Evolutionary conservation across 225 moss, liverwort and hornwort species (phyloP), one percentile per base, ranked within the genome.

Genomic region (Antitrichia curtipendula): DNA sequence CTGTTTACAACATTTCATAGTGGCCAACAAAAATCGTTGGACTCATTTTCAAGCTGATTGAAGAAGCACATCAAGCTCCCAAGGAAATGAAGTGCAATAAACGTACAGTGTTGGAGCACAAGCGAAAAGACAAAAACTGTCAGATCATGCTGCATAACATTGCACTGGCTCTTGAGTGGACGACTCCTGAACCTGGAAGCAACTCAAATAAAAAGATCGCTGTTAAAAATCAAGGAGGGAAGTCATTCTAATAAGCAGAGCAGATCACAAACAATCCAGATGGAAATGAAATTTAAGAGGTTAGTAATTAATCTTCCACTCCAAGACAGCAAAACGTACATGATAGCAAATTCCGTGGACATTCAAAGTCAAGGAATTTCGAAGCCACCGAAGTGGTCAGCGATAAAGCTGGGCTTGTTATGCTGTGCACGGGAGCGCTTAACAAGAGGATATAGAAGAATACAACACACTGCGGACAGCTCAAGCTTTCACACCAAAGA

Each of bases 161-260:
- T 83, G 73, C 75, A 88, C 69, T 88, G 56, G 62, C 86, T 73
- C 64, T 58, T n/a, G 69, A 80, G 60, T 82, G 59, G 29, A 86
- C 49, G 24, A 63, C 38, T 50, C 86, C 84, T 86, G 84, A 5
- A 86, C 86, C 90, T 90, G 84, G 81, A 88, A 84, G 75, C 90
- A 92, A 56, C 84, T 77, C 86, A 57, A 82, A 86, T 74, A 40
- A 80, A 84, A 16, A 66, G 25, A 52, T 62, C n/a, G 25, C 34
- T 59, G 86, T 82, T 77, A 85, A 47, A 82, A 73, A 81, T 29
- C 41, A 32, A 32, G 27, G n/a, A 61, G 52, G n/a, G 53, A 19
- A 75, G 82, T 54, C 57, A 6, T 24, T 72, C 18, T 38, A 23
- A 38, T 81, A 17, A 77, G 40, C 21, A 53, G 28, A 65, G 50